Percentiles rank a stretch among this genome's conserved stretches.
phyloP scores from a whole-genome alignment of 306 rosid species.

The Cucurbita ficifolia region DNA sequence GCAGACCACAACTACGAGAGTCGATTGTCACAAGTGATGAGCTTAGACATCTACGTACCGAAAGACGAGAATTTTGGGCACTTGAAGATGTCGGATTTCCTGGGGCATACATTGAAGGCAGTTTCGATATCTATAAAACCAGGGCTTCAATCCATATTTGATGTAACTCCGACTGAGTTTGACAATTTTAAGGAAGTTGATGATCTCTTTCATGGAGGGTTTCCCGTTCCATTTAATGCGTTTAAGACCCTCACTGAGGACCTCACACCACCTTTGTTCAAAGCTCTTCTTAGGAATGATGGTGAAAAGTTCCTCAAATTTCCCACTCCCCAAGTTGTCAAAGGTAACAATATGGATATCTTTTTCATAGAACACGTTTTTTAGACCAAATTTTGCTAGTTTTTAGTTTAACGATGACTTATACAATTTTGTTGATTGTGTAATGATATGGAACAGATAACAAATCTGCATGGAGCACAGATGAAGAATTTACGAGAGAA shows the following conservation, averaged over 20 bases:
- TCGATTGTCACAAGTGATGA: constrained; percentile 24
- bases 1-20: constrained; percentile 42
- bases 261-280: constrained; percentile 41
- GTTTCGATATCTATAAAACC: constrained; percentile 47
- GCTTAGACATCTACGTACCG: constrained; percentile 70
- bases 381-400: too few relatives aligned
- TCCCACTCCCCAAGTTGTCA: constrained; percentile 67
- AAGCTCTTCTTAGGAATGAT: constrained; percentile 52
- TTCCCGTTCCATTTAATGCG: constrained; percentile 36
- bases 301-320: constrained; percentile 44
- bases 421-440: neutral
- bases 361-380: too few relatives aligned
- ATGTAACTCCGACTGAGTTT: constrained; percentile 43
- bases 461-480: constrained; percentile 65
- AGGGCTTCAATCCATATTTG: constrained; percentile 43
- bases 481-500: constrained; percentile 83
- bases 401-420: too few relatives aligned
- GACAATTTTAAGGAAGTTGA: constrained; percentile 46
- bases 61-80: constrained; percentile 75
- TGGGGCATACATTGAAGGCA: constrained; percentile 53
- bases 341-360: constrained; percentile 26
- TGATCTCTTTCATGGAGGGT: constrained; percentile 59
- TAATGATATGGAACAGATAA: constrained; percentile 40
- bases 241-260: constrained; percentile 30
- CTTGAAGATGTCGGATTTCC: constrained; percentile 65